phyloP scores from a whole-genome alignment of 2,329 filamentous ascomycete genomes.

The Simplicillium sp. region DNA sequence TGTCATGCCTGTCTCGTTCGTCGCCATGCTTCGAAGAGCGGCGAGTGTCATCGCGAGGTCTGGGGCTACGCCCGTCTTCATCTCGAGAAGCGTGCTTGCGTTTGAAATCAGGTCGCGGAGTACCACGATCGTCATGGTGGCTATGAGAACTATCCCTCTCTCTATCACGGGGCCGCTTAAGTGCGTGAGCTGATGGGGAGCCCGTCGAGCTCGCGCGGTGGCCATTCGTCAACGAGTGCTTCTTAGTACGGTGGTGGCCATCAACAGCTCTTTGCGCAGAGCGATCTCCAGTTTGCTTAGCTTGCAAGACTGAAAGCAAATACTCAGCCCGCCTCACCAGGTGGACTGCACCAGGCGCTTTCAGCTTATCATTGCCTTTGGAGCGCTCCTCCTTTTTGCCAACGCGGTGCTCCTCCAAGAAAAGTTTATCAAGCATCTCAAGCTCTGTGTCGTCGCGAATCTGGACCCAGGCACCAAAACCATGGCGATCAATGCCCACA shows the following conservation, averaged over 20 bases:
- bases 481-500: slow-evolving; percentile 84
- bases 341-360: slow-evolving; percentile 94
- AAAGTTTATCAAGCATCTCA: slow-evolving; percentile 81
- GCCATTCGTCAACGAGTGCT: slow-evolving; percentile 47
- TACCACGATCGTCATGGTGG: slow-evolving; percentile 39
- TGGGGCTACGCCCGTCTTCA: slow-evolving; percentile 32
- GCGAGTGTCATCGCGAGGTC: slow-evolving; percentile 31
- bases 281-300: slow-evolving; percentile 68
- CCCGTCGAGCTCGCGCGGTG: slow-evolving; percentile 56
- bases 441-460: slow-evolving; percentile 89
- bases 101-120: slow-evolving; percentile 46
- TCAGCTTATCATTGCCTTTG: slow-evolving; percentile 67
- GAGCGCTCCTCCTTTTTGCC: slow-evolving; percentile 92
- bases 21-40: slow-evolving; percentile 26
- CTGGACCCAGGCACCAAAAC: slow-evolving; percentile 90
- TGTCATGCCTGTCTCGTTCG: slow-evolving; percentile 24
- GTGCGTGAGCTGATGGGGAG: slow-evolving; percentile 54
- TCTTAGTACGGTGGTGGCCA: slow-evolving; percentile 92
- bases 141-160: slow-evolving; percentile 41
- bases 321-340: slow-evolving; percentile 93
- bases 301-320: slow-evolving; percentile 85
- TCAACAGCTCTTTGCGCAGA: slow-evolving; percentile 73
- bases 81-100: slow-evolving; percentile 45
- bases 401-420: slow-evolving; percentile 94
- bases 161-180: slow-evolving; percentile 35